Evolutionary conservation across 2,329 filamentous ascomycete species (phyloP), one percentile per base, ranked within the genome.

Genomic region (Ophiostoma populinum): DNA sequence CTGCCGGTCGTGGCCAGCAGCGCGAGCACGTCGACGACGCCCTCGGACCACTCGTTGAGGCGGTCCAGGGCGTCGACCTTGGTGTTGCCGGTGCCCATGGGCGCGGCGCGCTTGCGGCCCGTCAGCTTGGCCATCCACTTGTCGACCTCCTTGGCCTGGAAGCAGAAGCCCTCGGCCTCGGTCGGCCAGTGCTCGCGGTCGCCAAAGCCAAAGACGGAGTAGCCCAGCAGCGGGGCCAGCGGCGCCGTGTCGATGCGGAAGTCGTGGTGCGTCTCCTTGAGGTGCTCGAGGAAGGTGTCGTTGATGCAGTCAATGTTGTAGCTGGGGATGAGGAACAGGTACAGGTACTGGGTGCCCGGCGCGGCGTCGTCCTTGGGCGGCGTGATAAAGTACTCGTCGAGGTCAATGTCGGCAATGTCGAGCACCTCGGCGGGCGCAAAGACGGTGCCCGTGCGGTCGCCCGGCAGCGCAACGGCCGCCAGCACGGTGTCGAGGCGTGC

Each of bases 101-200:
- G 87, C 47, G 79, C 95, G 1, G 83, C 86, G 50, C 86, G 67
- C 57, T 87, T 93, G 42, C 78, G 70, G 2, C 71, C 77, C 0
- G 86, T 93, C 48, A 98, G 58, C 51, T 85, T 92, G n/a, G 87
- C 85, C 80, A 98, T 81, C 87, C 90, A 95, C 51, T 75, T 85
- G 52, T 98, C 87, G 3, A 92, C 64, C 45, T 93, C 77, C 49
- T 77, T 80, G 2, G 87, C 87, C 52, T 95, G 87, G 42, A 82
- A 85, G 52, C 87, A 94, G 56, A 86, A 98, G 0, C 87, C 87
- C 46, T 90, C 80, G 40, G 77, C 71, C 55, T 93, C 85, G 0
- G 78, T 82, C 1, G 85, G 82, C 87, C 90, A 98, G 39, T 80
- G 83, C 51, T 92, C 81, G 42, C 70, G 74, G 52, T 95, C 87